These are phyloP conservation scores for Pseudogymnoascus sp. DNA, from an alignment of 2,329 filamentous ascomycete genomes.

Conservation along the genomic window DNA sequence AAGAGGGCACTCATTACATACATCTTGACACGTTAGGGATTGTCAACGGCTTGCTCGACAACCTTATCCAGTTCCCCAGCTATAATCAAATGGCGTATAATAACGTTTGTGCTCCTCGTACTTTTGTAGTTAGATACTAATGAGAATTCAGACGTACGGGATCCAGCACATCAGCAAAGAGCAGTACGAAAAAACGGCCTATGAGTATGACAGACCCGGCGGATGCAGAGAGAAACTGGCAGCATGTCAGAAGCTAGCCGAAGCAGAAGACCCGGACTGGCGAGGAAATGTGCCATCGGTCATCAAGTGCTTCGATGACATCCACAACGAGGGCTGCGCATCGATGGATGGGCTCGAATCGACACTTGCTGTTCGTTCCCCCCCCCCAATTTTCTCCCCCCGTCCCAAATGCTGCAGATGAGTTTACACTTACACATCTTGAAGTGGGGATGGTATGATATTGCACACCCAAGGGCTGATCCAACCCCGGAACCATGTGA, in stretches of 20 bases:
- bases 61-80: slow-evolving; percentile 39
- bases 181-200: slow-evolving; percentile 18
- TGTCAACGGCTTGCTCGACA: slow-evolving; percentile 59
- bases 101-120: slow-evolving; percentile 36
- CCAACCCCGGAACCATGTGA: not conserved
- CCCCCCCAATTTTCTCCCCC: slow-evolving; percentile 44
- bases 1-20: slow-evolving; percentile 44
- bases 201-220: slow-evolving; percentile 34
- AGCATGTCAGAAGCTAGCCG: slow-evolving; percentile 30
- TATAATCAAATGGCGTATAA: slow-evolving; percentile 20
- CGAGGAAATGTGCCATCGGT: slow-evolving; percentile 11
- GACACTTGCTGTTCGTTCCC: not conserved
- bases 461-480: slow-evolving; percentile 19
- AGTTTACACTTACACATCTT: slow-evolving; percentile 3
- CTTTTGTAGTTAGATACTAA: not conserved
- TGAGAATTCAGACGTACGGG: not conserved
- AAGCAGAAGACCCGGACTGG: not conserved
- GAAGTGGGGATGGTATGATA: slow-evolving; percentile 23
- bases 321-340: slow-evolving; percentile 39
- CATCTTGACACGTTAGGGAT: slow-evolving; percentile 55
- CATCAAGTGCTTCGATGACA: slow-evolving; percentile 47
- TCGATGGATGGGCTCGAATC: not conserved
- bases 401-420: slow-evolving; percentile 36
- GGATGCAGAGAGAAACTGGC: slow-evolving; percentile 43
- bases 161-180: not conserved